Conservation (phyloP, 2,329 filamentous ascomycete species). For the Pestalotiopsis sp. region DNA sequence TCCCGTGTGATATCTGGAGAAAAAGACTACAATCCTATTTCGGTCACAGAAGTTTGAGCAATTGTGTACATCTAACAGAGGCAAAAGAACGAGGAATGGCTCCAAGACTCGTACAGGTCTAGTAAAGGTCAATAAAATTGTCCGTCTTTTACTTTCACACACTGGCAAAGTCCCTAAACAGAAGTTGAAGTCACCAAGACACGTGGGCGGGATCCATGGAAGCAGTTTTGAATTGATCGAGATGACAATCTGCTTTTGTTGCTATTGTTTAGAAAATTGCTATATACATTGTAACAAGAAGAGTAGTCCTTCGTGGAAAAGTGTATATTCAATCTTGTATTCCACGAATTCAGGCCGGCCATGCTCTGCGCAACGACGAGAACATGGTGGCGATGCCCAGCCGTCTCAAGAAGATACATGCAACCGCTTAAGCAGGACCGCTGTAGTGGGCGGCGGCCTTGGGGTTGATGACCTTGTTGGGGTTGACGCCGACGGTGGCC, state of each 20-base stretch:
- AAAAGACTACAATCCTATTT: too few species aligned
- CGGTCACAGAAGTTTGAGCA: too few species aligned
- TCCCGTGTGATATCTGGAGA: not conserved
- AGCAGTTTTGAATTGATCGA: not conserved
- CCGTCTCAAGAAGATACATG: not conserved
- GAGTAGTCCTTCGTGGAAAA: not conserved
- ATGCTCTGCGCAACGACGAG: not conserved
- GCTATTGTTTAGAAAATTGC: not conserved
- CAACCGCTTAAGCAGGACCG: not conserved
- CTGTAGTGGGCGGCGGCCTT: conserved; percentile 19
- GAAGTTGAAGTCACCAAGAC: too few species aligned
- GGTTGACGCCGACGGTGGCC: conserved; percentile 12
- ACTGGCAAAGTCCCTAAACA: too few species aligned
- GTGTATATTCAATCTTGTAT: not conserved
- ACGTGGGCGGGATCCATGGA: too few species aligned
- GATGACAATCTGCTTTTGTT: not conserved
- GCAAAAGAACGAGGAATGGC: too few species aligned
- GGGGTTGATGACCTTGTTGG: conserved; percentile 17
- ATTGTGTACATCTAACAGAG: too few species aligned
- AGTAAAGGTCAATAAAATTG: too few species aligned
- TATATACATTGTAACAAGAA: not conserved
- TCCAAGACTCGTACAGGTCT: too few species aligned
- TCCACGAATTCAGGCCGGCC: not conserved
- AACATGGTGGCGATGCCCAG: not conserved
- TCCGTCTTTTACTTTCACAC: too few species aligned